Base-by-base conservation (phyloP, 2,329 filamentous ascomycete species). In the Apiospora malaysiana region DNA sequence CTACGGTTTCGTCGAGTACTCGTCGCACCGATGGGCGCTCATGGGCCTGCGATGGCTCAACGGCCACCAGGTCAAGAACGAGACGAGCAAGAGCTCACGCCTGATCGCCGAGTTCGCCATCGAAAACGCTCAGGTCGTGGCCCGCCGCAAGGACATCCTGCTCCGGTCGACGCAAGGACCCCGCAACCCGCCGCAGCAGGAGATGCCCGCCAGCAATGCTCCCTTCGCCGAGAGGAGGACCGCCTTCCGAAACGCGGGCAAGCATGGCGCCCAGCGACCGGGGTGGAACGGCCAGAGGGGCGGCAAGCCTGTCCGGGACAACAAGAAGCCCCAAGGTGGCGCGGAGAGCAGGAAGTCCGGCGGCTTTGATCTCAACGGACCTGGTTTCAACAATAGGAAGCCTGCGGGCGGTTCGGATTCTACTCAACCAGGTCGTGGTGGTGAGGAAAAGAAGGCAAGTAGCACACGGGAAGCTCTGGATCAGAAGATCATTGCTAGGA, bases 1-100 rank as follows among this genome's bases (percentile, higher is more conserved):
- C 6, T 99, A 99, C 80, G 96, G 97, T 16, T 99, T 99, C 84
- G 93, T 99, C 75, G 96, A 99, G 83, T 99, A 98, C 82, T 93
- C 91, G 74, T 96, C 93, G 42, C 96, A 99, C 79, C 92, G 96
- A 68, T 95, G 92, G 86, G 96, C 96, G 18, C 87, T 99, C 49
- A 98, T 98, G 94, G 96, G 94, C 32, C 85, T 99, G 73, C 88
- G 96, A 66, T 98, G 94, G 91, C 87, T 99, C 71, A 99, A 99
- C 80, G 95, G 95, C 1, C 91, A 89, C 71, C 83, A 88, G 43
- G 76, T 90, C 23, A 85, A 87, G 77, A 89, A 87, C 73, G 82
- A 85, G 32, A 82, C 88, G 69, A 94, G 96, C 74, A 94, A 92
- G 83, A 95, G 94, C 80, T 95, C 96, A 82, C 88, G 96, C 16